Evolutionary conservation across 345 rosid genomes (phyloP), one percentile per base, ranked within the genome.

Genomic region (Punica granatum): DNA sequence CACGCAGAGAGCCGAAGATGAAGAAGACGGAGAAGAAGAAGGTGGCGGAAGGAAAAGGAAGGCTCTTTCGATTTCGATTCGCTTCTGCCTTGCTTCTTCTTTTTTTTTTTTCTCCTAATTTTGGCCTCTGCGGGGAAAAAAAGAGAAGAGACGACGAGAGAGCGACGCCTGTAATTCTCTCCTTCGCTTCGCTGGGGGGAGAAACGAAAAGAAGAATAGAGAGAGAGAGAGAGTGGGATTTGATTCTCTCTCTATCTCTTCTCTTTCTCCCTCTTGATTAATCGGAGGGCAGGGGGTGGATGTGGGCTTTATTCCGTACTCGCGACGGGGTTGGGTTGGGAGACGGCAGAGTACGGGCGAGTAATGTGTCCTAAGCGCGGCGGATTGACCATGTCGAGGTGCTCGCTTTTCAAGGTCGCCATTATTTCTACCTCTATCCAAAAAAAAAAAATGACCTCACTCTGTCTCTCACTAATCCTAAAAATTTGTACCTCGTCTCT

Each of bases 151-250:
- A 2, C 23, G 23, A 43, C 36, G 68, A 64, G 68, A 70, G 64
- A 30, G 73, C 61, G 67, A 70, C 73, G 73, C 73, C 67, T 63
- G 73, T 7, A 70, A 70, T 62, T 49, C 73, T 19, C 23, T 33
- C 36, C 42, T 3, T 39, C 0, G 51, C 11, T 19, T 37, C 32
- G 30, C 28, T n/a, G 46, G 21, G 16, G 56, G 18, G 65, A 48
- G 72, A 32, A 60, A 53, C 30, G 16, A 13, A 54, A 9, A 9
- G 32, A 28, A 16, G 12, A 18, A 5, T 0, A 21, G 43, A 35
- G 26, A 28, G 49, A 41, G 67, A 39, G 31, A 39, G 30, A 26
- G 51, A 19, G 51, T 21, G 46, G 26, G 48, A 44, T n/a, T 16
- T n/a, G 33, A 39, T 36, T 26, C 67, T 25, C 28, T 25, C 19